Conservation (phyloP, 345 rosid genomes). For the Eucalyptus erythrocorys region DNA sequence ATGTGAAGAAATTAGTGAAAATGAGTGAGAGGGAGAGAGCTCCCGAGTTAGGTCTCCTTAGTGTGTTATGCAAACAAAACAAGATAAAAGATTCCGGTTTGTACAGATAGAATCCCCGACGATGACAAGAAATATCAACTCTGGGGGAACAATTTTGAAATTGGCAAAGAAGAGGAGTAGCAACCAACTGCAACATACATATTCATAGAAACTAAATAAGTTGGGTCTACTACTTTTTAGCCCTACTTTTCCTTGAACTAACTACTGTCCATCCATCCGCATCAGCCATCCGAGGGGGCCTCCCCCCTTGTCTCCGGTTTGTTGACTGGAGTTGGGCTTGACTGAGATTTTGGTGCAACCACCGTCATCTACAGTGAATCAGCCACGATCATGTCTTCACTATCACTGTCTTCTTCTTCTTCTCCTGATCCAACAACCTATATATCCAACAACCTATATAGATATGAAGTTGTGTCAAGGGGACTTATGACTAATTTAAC, state of each 20-base stretch:
- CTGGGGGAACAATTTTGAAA: neutral
- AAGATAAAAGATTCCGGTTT: neutral
- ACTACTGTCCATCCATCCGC: slow-evolving; percentile 75
- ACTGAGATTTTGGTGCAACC: slow-evolving; percentile 20
- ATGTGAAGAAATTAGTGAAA: neutral
- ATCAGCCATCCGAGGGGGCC: slow-evolving; percentile 5
- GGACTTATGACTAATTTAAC: neutral
- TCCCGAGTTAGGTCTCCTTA: neutral
- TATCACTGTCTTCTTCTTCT: slow-evolving; percentile 14
- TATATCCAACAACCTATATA: neutral
- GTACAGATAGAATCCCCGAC: neutral
- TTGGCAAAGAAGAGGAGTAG: neutral
- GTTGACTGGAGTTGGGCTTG: slow-evolving; percentile 4
- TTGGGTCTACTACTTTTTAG: slow-evolving; percentile 28
- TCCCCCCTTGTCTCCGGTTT: neutral
- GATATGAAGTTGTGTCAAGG: neutral
- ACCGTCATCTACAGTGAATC: slow-evolving; percentile 40
- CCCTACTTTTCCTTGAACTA: slow-evolving; percentile 37
- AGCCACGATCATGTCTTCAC: slow-evolving; percentile 8
- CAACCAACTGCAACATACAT: neutral
- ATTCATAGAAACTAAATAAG: neutral
- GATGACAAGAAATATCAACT: neutral
- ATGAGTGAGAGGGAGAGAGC: neutral
- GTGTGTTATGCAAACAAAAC: neutral
- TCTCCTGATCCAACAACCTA: neutral